Evolutionary conservation across 768 basidiomycete species (phyloP).

Genomic region (Dendrothele bispora): DNA sequence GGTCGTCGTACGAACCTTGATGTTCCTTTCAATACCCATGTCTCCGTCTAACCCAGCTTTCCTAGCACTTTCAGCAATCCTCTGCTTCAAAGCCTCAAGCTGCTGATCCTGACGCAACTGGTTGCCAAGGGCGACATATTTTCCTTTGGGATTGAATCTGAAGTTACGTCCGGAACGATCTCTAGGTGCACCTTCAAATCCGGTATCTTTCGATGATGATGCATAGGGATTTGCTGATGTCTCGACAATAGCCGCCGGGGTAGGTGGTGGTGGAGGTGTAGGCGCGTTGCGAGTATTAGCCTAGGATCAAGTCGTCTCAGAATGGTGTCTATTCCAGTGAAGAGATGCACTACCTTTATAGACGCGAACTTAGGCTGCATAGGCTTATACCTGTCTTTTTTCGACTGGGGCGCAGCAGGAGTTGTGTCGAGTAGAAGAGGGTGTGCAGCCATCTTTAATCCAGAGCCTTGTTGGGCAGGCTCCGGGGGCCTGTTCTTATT

Average conservation of each 20-base stretch:
- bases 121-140: constrained; percentile 76
- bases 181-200: constrained; percentile 72
- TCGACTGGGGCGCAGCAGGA: constrained; percentile 59
- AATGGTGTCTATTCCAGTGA: too few species aligned
- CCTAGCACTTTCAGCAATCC: constrained; percentile 88
- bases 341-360: constrained; percentile 61
- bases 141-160: constrained; percentile 91
- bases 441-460: constrained; percentile 89
- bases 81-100: constrained; percentile 87
- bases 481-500: constrained; percentile 55
- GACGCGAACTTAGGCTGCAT: constrained; percentile 99
- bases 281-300: constrained; percentile 80
- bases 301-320: constrained; percentile 26
- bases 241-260: constrained; percentile 40
- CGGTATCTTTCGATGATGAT: constrained; percentile 54
- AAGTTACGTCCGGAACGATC: constrained; percentile 72
- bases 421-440: constrained; percentile 77
- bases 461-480: constrained; percentile 74
- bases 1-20: constrained; percentile 76
- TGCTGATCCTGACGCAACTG: constrained; percentile 74
- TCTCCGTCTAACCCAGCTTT: constrained; percentile 96
- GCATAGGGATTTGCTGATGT: constrained; percentile 74
- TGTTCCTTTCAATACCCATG: constrained; percentile 85
- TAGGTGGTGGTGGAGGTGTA: constrained; percentile 52
- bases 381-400: constrained; percentile 93